Evolutionary conservation across 2,329 filamentous ascomycete genomes (phyloP), one percentile per base, ranked within the genome.

Genomic region (Lasiodiplodia sp.): DNA sequence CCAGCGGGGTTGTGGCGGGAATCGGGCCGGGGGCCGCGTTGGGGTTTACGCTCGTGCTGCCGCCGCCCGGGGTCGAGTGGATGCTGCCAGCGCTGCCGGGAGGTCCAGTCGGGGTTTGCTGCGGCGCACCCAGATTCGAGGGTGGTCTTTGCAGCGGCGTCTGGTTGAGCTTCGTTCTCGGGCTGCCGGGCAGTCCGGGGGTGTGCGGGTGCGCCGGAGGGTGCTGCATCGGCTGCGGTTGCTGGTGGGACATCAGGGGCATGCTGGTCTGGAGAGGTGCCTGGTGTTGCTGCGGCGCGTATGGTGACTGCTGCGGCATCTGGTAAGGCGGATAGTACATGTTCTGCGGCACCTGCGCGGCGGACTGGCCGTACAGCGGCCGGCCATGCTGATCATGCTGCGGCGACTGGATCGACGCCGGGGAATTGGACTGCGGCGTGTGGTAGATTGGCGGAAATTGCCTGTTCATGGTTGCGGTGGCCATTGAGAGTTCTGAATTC

Each of bases 11-110:
- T 2, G 96, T 99, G 0, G 96, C 96, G 14, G 96, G 96, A 74
- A 99, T 99, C 0, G 96, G 96, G 2, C 96, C 96, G 7, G 96
- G 96, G 0, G 96, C 96, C 44, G 95, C 94, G 76, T 94, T 97
- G 12, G 94, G 91, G 78, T 96, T 97, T 38, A 93, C 87, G 25
- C 88, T 90, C 66, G 79, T 68, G 11, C 74, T 77, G 44, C 77
- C 78, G 44, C 77, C 78, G 23, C 79, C 78, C 56, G 76, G 74
- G 66, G 76, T 74, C 72, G 76, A 68, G 75, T 82, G 81, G 75
- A 82, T 78, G 71, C 78, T 79, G 38, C 78, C 78, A 21, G 79
- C 77, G 62, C 79, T 81, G 37, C 78, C 79, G 21, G 80, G 78
- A 56, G 80, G 79, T 31, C 76, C 79, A 70, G 80, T 77, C 34